Conservation (phyloP, 1,284 basidiomycete species). For the Rhodotorula sp. region DNA sequence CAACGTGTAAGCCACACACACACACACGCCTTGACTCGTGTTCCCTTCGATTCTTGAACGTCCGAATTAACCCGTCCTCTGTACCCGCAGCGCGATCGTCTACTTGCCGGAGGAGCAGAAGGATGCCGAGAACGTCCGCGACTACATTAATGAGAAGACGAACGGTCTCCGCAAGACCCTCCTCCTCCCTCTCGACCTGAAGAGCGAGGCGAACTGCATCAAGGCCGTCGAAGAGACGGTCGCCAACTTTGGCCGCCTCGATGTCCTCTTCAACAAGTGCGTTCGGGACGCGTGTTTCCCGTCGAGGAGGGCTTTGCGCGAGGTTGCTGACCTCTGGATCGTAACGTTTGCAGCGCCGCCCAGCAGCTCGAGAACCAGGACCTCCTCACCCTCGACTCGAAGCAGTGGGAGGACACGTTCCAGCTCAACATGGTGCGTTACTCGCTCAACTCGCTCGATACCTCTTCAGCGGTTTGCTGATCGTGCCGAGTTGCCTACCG, state of each 20-base stretch:
- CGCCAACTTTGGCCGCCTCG: conserved; percentile 52
- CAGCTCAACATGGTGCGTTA: conserved; percentile 48
- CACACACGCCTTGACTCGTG: background rate
- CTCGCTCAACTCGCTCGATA: too few relatives aligned
- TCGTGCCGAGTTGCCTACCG: background rate
- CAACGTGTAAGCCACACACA: conserved; percentile 48
- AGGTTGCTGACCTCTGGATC: background rate
- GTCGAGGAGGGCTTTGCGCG: too few relatives aligned
- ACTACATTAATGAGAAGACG: conserved; percentile 20
- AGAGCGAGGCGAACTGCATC: conserved; percentile 54
- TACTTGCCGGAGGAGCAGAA: conserved; percentile 58
- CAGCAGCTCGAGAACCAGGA: conserved; percentile 57
- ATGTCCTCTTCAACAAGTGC: conserved; percentile 58
- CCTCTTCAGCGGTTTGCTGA: too few relatives aligned
- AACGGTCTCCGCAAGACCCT: conserved; percentile 50
- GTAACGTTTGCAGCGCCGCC: conserved; percentile 48
- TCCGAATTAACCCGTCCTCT: accelerated
- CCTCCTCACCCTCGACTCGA: conserved; percentile 53
- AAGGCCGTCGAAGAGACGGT: conserved; percentile 54
- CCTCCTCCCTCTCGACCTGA: conserved; percentile 54
- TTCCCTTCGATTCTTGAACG: too few relatives aligned
- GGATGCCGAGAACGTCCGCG: conserved; percentile 48
- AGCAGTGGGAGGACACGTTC: conserved; percentile 61
- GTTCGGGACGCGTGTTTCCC: background rate
- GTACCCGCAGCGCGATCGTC: conserved; percentile 51